Evolutionary conservation across 805 yeast genomes (phyloP).

Genomic region (Starmerella potacharoeniae): DNA sequence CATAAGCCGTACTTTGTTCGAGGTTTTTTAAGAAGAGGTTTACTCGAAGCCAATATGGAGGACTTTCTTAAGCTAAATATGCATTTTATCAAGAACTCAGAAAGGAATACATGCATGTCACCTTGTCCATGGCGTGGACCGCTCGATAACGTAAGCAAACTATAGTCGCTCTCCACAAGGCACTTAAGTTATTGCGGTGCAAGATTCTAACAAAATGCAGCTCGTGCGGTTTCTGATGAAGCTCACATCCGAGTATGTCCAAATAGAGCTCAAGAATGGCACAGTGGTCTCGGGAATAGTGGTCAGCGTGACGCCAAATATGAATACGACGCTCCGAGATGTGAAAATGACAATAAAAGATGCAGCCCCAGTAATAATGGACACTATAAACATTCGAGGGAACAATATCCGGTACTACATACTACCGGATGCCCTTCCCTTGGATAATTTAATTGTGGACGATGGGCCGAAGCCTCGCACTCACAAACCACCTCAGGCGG

Average conservation of each 20-base stretch:
- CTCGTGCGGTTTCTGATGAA: conserved; percentile 59
- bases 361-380: conserved; percentile 58
- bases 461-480: conserved; percentile 33
- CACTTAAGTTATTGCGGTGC: no score
- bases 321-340: conserved; percentile 75
- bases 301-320: conserved; percentile 74
- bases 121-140: no score
- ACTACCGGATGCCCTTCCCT: conserved; percentile 73
- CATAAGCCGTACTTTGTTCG: no score
- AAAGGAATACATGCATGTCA: no score
- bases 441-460: conserved; percentile 38
- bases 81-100: no score
- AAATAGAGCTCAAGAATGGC: conserved; percentile 86
- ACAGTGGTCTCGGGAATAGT: conserved; percentile 76
- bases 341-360: conserved; percentile 66
- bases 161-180: no score
- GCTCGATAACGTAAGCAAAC: no score
- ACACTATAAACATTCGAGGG: conserved; percentile 77
- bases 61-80: no score
- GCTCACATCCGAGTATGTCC: conserved; percentile 72
- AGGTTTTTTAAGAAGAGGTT: no score
- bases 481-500: conserved; percentile 11
- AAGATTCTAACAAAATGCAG: conserved; percentile 18
- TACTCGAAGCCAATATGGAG: no score
- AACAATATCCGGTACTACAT: conserved; percentile 74